These are phyloP conservation scores for Magnaporthales sp. DNA, from an alignment of 2,329 filamentous ascomycete species.

Conservation along the genomic window DNA sequence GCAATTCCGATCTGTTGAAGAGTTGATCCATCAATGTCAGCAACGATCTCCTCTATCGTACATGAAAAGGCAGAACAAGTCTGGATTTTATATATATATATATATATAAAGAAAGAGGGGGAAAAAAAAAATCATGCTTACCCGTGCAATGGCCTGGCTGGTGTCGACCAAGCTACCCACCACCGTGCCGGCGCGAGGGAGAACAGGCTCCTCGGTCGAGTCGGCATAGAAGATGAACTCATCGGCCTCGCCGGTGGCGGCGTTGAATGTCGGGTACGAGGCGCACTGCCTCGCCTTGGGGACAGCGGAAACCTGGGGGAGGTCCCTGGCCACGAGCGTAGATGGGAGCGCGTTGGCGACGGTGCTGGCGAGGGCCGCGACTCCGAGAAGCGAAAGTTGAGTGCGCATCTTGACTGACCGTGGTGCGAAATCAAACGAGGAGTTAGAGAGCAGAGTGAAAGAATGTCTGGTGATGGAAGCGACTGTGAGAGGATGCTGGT, in stretches of 20 bases:
- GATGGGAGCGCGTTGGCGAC: neutral
- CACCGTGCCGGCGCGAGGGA: neutral
- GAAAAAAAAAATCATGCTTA: neutral
- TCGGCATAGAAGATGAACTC: neutral
- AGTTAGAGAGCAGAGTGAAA: neutral
- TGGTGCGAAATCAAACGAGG: neutral
- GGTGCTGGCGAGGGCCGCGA: neutral
- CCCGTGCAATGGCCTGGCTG: neutral
- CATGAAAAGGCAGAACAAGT: neutral
- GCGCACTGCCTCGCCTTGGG: neutral
- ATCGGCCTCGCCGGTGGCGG: slow-evolving; percentile 1
- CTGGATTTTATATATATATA: too few relatives aligned
- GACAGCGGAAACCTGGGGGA: slow-evolving; percentile 1
- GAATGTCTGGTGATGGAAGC: neutral
- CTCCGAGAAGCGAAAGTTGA: neutral
- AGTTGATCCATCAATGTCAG: neutral
- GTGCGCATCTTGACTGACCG: neutral
- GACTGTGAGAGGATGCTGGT: neutral
- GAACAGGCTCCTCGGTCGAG: neutral
- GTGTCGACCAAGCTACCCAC: neutral
- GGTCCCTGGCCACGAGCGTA: neutral
- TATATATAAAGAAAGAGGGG: too few relatives aligned
- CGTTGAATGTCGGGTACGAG: neutral
- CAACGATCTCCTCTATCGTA: neutral
- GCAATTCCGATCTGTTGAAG: neutral